Conservation (phyloP, 306 rosid genomes). For the Quercus rubra region DNA sequence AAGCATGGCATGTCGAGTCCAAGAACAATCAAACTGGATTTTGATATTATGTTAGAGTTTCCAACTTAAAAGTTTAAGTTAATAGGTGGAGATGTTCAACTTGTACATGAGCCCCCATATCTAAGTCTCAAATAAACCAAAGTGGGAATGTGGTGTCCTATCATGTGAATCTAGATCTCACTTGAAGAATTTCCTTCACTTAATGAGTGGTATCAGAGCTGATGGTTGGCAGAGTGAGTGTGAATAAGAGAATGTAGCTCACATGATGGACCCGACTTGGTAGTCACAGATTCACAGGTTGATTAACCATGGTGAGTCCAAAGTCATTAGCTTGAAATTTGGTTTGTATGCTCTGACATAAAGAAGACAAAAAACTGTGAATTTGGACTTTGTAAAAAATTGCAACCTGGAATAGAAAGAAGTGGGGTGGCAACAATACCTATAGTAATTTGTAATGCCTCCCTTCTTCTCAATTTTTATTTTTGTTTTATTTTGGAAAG, state of each 20-base stretch:
- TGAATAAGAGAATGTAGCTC: not conserved
- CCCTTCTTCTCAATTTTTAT: not conserved
- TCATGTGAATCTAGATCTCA: not conserved
- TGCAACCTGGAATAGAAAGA: not conserved
- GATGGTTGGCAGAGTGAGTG: not conserved
- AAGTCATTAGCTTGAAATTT: too few relatives aligned
- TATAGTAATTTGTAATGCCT: not conserved
- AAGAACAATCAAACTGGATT: too few relatives aligned
- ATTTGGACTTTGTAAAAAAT: not conserved
- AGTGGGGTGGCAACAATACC: not conserved
- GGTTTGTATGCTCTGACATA: not conserved
- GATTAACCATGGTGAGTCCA: too few relatives aligned
- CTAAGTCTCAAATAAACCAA: not conserved
- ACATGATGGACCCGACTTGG: not conserved
- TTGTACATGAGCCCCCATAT: not conserved
- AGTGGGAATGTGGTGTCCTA: not conserved
- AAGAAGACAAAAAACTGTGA: not conserved
- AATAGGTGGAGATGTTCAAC: too few relatives aligned
- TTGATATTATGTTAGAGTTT: too few relatives aligned
- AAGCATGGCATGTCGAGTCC: too few relatives aligned
- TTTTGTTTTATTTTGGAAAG: not conserved
- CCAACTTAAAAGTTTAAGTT: too few relatives aligned
- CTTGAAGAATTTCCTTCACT: not conserved
- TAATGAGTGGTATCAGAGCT: not conserved
- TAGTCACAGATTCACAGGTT: too few relatives aligned